These are phyloP conservation scores for Neurospora sp. DNA, from an alignment of 2,329 filamentous ascomycete genomes.

Conservation along the genomic window DNA sequence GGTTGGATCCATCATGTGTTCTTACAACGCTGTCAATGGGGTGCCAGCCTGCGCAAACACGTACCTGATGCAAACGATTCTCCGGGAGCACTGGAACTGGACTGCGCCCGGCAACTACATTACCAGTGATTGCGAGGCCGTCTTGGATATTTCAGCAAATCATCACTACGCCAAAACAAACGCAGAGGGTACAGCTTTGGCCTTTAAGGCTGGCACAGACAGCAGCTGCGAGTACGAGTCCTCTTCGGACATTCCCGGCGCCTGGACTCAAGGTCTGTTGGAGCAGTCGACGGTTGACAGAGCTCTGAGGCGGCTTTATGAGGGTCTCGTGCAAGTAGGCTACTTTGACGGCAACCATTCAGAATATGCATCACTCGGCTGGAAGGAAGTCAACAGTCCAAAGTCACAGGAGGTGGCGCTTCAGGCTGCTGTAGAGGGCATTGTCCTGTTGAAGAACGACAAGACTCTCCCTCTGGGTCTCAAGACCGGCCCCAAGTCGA, in stretches of 20 bases:
- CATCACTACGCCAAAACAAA: constrained; percentile 14
- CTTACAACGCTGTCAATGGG: constrained; percentile 57
- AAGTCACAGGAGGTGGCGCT: constrained; percentile 45
- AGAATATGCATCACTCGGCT: constrained; percentile 40
- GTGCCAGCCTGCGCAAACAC: constrained; percentile 48
- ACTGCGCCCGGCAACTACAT: constrained; percentile 51
- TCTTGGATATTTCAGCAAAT: constrained; percentile 15
- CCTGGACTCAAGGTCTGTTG: constrained; percentile 9
- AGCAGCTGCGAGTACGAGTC: constrained; percentile 12
- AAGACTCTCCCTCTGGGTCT: constrained; percentile 40
- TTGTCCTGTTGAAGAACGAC: constrained; percentile 44
- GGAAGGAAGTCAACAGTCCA: constrained; percentile 44
- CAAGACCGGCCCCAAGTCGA: constrained; percentile 29
- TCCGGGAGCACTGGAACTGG: constrained; percentile 59
- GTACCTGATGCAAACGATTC: constrained; percentile 48
- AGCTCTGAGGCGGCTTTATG: constrained; percentile 42
- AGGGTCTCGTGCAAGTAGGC: constrained; percentile 43
- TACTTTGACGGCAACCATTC: constrained; percentile 41
- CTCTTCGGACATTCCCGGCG: constrained; percentile 13
- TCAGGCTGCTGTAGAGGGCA: constrained; percentile 38
- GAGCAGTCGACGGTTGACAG: constrained; percentile 21
- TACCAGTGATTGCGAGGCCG: constrained; percentile 55
- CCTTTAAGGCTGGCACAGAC: constrained; percentile 14
- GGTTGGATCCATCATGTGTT: constrained; percentile 51
- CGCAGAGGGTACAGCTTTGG: constrained; percentile 13